Evolutionary conservation across 192 early-diverging fungal species (phyloP), one percentile per base, ranked within the genome.

Genomic region (Coemansia aciculifera): DNA sequence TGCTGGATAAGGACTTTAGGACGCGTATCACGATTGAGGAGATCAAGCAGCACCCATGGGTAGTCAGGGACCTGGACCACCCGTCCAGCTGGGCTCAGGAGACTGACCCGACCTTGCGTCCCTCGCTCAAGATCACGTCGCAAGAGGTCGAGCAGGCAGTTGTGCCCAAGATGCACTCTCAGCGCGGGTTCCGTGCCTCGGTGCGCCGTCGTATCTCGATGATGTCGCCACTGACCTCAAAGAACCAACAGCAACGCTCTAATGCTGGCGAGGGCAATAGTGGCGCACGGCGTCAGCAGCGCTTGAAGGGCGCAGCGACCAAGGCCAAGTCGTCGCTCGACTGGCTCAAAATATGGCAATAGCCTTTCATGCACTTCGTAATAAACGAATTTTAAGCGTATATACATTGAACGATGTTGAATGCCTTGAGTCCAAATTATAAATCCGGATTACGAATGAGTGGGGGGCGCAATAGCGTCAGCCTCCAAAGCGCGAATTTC

Each of bases 31-130:
- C 91, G 3, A 82, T 99, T 51, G 88, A 92, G 24, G 89, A 95
- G 73, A 90, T 98, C 38, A 95, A 95, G 85, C 89, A 87, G 51
- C 97, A 98, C 81, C 89, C 92, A 34, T 99, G 97, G 97, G 90
- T 94, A 0, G 87, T 87, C 2, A 77, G 74, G 24, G 95, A 90
- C 68, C 63, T 98, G 46, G 78, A 76, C 2, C 78, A 83, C 29
- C 88, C 85, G 19, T 74, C 83, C 34, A 78, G 78, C 62, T 97
- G 95, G 95, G 87, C 89, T 12, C 75, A 77, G 19, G 90, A 93
- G 56, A 91, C 93, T 11, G 90, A 95, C 72, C 94, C 93, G 27
- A 68, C 81, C 4, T 78, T 85, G 27, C 85, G 88, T 36, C 90
- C 88, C 21, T 86, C 80, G 13, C 81, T 97, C 6, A 77, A 87